Evolutionary conservation across 2,329 filamentous ascomycete genomes (phyloP), one percentile per base, ranked within the genome.

Genomic region (Chaetomium strumarium): DNA sequence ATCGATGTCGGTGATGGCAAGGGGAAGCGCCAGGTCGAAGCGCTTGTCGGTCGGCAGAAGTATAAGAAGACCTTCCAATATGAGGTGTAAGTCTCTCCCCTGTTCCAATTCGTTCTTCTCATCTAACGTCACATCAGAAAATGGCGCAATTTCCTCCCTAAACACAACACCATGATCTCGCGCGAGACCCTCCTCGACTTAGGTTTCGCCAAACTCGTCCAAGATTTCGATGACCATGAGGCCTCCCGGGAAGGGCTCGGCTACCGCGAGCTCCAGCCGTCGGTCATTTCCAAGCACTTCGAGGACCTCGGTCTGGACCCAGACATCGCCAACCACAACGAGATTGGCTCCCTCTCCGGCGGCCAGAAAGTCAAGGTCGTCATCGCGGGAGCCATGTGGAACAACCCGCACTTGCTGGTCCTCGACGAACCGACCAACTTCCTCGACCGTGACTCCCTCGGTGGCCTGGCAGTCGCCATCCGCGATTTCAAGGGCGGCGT

Each of bases 291-390:
- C 55, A 95, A 97, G 81, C 93, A 99, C 74, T 99, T 99, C 65
- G 91, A 97, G 64, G 93, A 99, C 65, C 80, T 97, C 34, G 93
- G 93, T 54, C 81, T 99, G 46, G 93, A 97, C 68, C 91, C 92
- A 0, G 93, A 99, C 66, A 97, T 99, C 66, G 93, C 93, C 65
- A 96, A 96, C 74, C 93, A 99, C 81, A 97, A 96, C 71, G 87
- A 96, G 72, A 99, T 99, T 64, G 90, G 88, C 58, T 93, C 91
- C 64, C 79, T 99, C 12, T 96, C 91, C 10, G 93, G 93, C 72
- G 93, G 93, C 13, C 93, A 99, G 69, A 97, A 97, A 73, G 93
- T 99, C 75, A 99, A 99, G 80, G 93, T 99, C 44, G 93, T 99
- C 58, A 84, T 99, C 62, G 93, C 90, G 3, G 89, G 89, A 65